Base-by-base conservation (phyloP, 441 rosid genomes). In the Capsella rubella region DNA sequence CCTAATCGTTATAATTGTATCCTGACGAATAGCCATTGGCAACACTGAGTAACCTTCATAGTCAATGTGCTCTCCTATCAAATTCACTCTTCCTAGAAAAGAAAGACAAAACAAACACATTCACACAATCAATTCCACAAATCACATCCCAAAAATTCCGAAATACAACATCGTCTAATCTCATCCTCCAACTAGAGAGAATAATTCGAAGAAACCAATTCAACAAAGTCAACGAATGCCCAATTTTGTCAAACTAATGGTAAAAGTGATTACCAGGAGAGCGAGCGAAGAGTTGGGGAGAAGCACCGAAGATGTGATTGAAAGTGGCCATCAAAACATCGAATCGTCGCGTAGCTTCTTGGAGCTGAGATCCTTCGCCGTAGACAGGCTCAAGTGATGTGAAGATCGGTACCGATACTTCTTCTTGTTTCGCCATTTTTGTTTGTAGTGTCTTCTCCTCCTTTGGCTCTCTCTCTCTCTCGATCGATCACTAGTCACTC, bases 21-120 rank as follows among this genome's bases (percentile, higher is more conserved):
- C 99, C 77, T 91, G 98, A 71, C 95, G 86, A 46, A 95, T 91
- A 10, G 98, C 99, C 99, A 93, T 95, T 1, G 99, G 99, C 62
- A 95, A 59, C 83, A 93, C 99, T 0, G 99, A 95, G 79, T 95
- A 95, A 12, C 99, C 99, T 74, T 95, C 99, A 69, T 95, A 95
- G 62, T 95, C 99, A 65, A 95, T 90, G 68, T 95, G 99, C 64
- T 93, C 99, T 68, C 99, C 99, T 5, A 95, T 95, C 89, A 95
- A 81, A 82, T 93, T 95, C 82, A 90, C 92, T 82, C 97, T 82
- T 73, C 94, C 94, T 89, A 73, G 51, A 52, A 43, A 6, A 14
- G 0, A 40, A 11, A 45, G 6, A 14, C 0, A 43, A 72, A 40
- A 35, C 34, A 32, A 3, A 59, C 34, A 8, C 34, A 8, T 72